Percentiles rank a stretch among this genome's conserved stretches.
phyloP scores from a whole-genome alignment of 2,329 filamentous ascomycete genomes.

The Fonsecaea nubica region DNA sequence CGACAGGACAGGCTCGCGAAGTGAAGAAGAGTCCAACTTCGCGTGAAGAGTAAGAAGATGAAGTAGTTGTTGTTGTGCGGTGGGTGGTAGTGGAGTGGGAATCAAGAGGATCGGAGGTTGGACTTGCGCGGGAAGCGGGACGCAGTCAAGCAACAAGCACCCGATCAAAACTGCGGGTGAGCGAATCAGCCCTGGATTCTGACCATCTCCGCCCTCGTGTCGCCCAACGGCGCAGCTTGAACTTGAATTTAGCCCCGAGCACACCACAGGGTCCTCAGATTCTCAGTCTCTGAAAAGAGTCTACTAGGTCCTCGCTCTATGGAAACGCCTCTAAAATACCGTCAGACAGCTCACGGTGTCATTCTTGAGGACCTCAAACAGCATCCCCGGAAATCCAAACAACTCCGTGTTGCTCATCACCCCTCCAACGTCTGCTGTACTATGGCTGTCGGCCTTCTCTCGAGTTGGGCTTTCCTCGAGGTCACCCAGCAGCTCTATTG shows the following conservation, averaged over 20 bases:
- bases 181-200: constrained; percentile 9
- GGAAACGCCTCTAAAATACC: constrained; percentile 52
- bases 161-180: constrained; percentile 17
- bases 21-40: constrained; percentile 8
- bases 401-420: constrained; percentile 77
- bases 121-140: constrained; percentile 18
- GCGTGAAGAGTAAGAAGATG: not conserved
- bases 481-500: constrained; percentile 80
- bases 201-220: constrained; percentile 1
- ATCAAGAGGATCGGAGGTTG: constrained; percentile 17
- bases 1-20: constrained; percentile 18
- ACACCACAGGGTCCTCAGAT: not conserved
- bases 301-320: not conserved
- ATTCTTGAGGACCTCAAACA: constrained; percentile 96
- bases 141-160: constrained; percentile 5
- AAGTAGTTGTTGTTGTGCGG: constrained; percentile 10
- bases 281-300: no score
- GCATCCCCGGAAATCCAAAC: constrained; percentile 89
- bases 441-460: constrained; percentile 37
- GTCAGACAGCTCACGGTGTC: constrained; percentile 88
- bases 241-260: not conserved
- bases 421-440: constrained; percentile 57
- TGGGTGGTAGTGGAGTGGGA: constrained; percentile 1
- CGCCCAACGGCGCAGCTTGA: not conserved
- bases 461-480: constrained; percentile 74